Percentiles rank a stretch among this genome's conserved stretches.
phyloP scores from a whole-genome alignment of 1,284 basidiomycete species.

The Sanghuangporus weigelae region DNA sequence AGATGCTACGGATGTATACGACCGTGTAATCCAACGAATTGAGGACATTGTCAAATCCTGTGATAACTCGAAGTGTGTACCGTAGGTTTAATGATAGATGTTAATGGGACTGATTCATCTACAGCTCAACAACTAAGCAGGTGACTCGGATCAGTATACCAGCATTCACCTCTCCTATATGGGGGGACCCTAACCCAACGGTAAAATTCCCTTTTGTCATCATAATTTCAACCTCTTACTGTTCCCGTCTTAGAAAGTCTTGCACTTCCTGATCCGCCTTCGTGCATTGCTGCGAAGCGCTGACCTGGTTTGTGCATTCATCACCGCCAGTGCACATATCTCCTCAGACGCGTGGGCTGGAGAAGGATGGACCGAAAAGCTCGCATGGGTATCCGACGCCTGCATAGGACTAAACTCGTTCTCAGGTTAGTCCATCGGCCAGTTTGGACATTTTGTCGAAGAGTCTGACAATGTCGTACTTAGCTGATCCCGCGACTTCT shows the following conservation, averaged over 20 bases:
- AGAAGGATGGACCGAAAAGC: slow-evolving; percentile 63
- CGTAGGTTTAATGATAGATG: not conserved
- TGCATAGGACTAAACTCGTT: slow-evolving; percentile 75
- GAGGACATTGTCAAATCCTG: slow-evolving; percentile 11
- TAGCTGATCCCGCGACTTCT: slow-evolving; percentile 64
- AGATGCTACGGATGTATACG: not conserved
- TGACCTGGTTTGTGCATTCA: slow-evolving; percentile 56
- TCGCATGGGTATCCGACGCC: slow-evolving; percentile 79
- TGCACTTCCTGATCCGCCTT: slow-evolving; percentile 14
- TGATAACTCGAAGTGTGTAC: slow-evolving; percentile 1
- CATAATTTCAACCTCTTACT: not conserved
- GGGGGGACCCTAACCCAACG: slow-evolving; percentile 56
- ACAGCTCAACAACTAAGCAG: not conserved
- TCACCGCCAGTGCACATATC: slow-evolving; percentile 60
- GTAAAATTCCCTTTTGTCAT: slow-evolving; percentile 35
- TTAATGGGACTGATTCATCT: not conserved
- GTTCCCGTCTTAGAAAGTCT: slow-evolving; percentile 3
- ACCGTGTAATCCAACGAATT: not conserved
- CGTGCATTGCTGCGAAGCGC: slow-evolving; percentile 47
- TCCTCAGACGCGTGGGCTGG: slow-evolving; percentile 54
- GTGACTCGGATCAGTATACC: slow-evolving; percentile 65
- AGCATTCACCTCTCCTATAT: slow-evolving; percentile 63
- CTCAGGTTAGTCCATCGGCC: slow-evolving; percentile 30
- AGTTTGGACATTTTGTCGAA: not conserved
- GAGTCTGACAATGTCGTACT: not conserved